Percentiles rank a stretch among this genome's conserved stretches.
Conservation (phyloP, 2,329 filamentous ascomycete species). For the Cryphonectria radicalis region DNA sequence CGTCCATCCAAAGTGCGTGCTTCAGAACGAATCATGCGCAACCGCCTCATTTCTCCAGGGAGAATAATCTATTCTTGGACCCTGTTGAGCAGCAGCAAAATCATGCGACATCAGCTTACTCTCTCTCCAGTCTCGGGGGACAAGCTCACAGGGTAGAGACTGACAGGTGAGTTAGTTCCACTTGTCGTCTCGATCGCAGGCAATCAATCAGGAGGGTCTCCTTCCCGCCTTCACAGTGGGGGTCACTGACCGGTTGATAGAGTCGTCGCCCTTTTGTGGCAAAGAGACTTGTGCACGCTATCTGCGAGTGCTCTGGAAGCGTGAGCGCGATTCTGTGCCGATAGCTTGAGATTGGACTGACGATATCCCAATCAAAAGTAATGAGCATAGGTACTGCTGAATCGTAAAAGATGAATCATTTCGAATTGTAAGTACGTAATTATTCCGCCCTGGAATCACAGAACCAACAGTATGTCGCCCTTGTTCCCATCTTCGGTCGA, state of each 20-base stretch:
- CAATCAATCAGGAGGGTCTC: not conserved
- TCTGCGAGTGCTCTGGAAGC: not conserved
- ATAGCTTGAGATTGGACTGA: not conserved
- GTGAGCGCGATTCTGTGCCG: not conserved
- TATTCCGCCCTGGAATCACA: not conserved
- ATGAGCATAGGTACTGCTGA: not conserved
- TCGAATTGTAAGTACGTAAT: not conserved
- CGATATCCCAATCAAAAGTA: not conserved
- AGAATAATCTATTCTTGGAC: not conserved
- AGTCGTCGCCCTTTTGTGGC: not conserved
- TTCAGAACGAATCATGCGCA: not conserved
- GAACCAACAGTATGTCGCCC: not conserved
- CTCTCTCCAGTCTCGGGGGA: not conserved
- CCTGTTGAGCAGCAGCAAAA: not conserved
- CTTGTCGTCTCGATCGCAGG: not conserved
- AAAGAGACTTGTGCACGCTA: not conserved
- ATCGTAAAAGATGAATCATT: not conserved
- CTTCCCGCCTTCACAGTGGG: not conserved
- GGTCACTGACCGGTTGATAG: not conserved
- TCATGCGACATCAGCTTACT: not conserved
- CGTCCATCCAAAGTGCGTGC: not conserved
- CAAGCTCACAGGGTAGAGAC: not conserved
- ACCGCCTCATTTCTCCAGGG: not conserved
- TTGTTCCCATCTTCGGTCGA: not conserved
- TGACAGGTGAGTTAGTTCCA: not conserved